phyloP scores from a whole-genome alignment of 2,329 filamentous ascomycete genomes.

The Stagonosporopsis tanaceti region DNA sequence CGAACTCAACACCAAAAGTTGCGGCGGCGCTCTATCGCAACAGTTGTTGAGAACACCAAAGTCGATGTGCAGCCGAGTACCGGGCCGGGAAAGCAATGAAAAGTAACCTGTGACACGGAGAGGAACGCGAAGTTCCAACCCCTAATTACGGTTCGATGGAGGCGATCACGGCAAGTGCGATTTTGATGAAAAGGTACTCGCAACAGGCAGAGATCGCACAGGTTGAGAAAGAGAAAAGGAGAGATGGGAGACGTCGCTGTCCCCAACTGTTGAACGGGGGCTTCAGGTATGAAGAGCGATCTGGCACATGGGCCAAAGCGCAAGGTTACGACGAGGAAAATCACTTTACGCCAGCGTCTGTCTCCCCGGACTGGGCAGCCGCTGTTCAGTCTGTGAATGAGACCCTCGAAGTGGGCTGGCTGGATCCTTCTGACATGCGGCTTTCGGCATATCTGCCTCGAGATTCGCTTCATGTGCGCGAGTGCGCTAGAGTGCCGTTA shows the following conservation, averaged over 20 bases:
- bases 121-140: slow-evolving; percentile 39
- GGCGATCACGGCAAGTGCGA: slow-evolving; percentile 26
- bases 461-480: not conserved
- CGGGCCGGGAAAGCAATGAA: slow-evolving; percentile 27
- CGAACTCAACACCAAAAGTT: slow-evolving; percentile 47
- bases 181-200: slow-evolving; percentile 37
- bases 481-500: not conserved
- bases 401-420: slow-evolving; percentile 15
- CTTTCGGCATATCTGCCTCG: slow-evolving; percentile 21
- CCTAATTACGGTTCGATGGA: slow-evolving; percentile 41
- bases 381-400: slow-evolving; percentile 31
- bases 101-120: slow-evolving; percentile 35
- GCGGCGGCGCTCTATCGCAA: slow-evolving; percentile 36
- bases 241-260: slow-evolving; percentile 37
- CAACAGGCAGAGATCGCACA: slow-evolving; percentile 26
- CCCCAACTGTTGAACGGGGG: slow-evolving; percentile 31
- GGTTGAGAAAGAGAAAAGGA: slow-evolving; percentile 34
- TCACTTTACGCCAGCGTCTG: slow-evolving; percentile 37
- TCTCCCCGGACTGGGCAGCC: slow-evolving; percentile 22
- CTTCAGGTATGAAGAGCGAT: slow-evolving; percentile 44
- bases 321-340: slow-evolving; percentile 47
- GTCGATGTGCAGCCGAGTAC: slow-evolving; percentile 34
- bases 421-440: slow-evolving; percentile 9
- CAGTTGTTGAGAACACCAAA: slow-evolving; percentile 46
- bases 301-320: slow-evolving; percentile 46